phyloP scores from a whole-genome alignment of 2,329 filamentous ascomycete genomes.

The Microsporum audouinii region DNA sequence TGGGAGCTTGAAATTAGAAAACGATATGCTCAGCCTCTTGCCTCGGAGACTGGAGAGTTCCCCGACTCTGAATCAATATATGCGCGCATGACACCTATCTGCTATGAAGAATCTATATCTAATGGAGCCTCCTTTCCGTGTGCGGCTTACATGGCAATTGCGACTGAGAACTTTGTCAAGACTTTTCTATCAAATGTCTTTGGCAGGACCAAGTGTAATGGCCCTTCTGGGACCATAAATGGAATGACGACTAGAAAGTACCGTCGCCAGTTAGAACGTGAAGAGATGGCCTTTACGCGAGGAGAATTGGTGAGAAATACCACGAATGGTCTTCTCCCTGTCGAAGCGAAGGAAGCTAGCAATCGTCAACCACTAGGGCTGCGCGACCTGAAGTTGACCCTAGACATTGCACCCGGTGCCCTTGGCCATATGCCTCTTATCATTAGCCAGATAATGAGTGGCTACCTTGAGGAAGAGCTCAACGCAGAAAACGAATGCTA shows the following conservation, averaged over 20 bases:
- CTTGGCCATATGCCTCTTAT: conserved; percentile 68
- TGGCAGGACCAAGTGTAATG: conserved; percentile 45
- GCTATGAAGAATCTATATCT: conserved; percentile 52
- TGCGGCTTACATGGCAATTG: conserved; percentile 50
- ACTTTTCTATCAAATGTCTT: conserved; percentile 47
- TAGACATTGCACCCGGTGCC: conserved; percentile 64
- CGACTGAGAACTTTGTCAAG: conserved; percentile 53
- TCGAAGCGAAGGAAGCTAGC: conserved; percentile 66
- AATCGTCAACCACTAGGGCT: conserved; percentile 62
- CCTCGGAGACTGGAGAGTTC: conserved; percentile 52
- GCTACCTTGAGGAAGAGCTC: conserved; percentile 64
- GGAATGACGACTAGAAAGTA: conserved; percentile 75
- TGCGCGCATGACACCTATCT: conserved; percentile 52
- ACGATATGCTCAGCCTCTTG: conserved; percentile 51
- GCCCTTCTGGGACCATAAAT: conserved; percentile 50
- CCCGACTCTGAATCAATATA: conserved; percentile 47
- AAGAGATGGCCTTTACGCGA: conserved; percentile 61
- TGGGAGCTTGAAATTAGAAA: conserved; percentile 56
- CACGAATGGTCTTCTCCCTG: conserved; percentile 59
- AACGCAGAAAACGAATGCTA: conserved; percentile 39
- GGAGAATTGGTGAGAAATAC: conserved; percentile 66
- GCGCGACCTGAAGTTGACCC: conserved; percentile 63
- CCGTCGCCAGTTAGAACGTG: conserved; percentile 58
- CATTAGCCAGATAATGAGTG: conserved; percentile 56
- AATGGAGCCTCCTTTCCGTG: conserved; percentile 43